These are phyloP conservation scores for Alnus glutinosa DNA, from an alignment of 306 rosid species.

Conservation along the genomic window DNA sequence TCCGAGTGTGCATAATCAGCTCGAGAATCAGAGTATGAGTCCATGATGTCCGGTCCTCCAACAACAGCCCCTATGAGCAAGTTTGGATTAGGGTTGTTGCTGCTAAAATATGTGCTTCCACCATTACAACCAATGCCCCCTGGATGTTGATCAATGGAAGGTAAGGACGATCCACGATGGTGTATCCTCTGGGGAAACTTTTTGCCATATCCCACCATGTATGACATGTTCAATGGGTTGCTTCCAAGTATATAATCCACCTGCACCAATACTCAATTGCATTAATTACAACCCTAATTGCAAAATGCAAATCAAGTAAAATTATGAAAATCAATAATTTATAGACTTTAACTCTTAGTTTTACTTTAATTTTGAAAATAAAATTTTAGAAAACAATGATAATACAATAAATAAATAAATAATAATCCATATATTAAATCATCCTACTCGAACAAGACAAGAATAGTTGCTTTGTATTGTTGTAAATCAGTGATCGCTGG, in stretches of 20 bases:
- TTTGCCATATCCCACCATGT: conserved; percentile 66
- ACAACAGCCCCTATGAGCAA: conserved; percentile 55
- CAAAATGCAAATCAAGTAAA: too few relatives aligned
- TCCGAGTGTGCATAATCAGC: conserved; percentile 47
- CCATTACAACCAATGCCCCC: conserved; percentile 33
- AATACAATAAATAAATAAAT: too few relatives aligned
- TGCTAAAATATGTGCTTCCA: conserved; percentile 37
- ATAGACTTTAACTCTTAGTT: too few relatives aligned
- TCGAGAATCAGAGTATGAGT: conserved; percentile 50
- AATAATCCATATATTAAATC: too few relatives aligned
- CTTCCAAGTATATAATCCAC: conserved; percentile 64
- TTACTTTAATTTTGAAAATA: too few relatives aligned
- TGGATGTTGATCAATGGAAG: conserved; percentile 38
- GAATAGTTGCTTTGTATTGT: too few relatives aligned
- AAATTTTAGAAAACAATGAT: too few relatives aligned
- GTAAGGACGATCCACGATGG: conserved; percentile 55
- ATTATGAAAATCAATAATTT: too few relatives aligned
- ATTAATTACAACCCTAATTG: too few relatives aligned
- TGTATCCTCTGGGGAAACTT: conserved; percentile 55
- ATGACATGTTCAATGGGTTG: conserved; percentile 62
- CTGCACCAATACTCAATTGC: conserved; percentile 22
- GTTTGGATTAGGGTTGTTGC: conserved; percentile 47
- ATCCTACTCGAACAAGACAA: too few relatives aligned
- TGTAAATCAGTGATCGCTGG: too few relatives aligned
- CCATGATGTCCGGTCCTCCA: conserved; percentile 54